Base-by-base conservation (phyloP, 768 basidiomycete species). In the Suillus ampliporus region DNA sequence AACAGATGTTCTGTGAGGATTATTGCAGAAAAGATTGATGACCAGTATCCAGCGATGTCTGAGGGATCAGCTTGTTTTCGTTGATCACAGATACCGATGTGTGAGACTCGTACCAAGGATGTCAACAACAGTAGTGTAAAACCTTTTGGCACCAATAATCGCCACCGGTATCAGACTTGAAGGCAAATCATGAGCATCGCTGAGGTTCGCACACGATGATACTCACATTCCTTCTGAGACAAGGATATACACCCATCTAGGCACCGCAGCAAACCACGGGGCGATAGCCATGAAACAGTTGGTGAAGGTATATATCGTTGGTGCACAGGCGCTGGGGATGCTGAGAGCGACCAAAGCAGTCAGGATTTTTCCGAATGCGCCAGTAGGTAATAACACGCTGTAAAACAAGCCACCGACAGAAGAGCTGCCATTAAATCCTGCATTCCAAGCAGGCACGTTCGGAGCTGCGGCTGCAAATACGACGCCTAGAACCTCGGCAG, bases 301-400 rank as follows among this genome's bases (percentile, higher is more conserved):
- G 21, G 79, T 77, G 67, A 81, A 83, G 14, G 82, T 81, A 69
- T 88, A 88, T 77, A 87, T 85, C 43, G 84, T 84, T 0, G 86
- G 86, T 2, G 84, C 84, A 43, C 83, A 82, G 53, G 86, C 86
- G 63, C 82, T 83, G 11, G 83, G 81, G 40, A 86, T 80, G 56
- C 78, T 82, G 57, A 88, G 73, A 26, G 86, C 84, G 50, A 86
- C 74, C 26, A 88, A 64, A 41, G 83, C 80, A 0, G 78, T 78
- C 35, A 85, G 74, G 72, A 84, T 79, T 67, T 79, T 78, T 54
- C 82, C 81, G 56, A 84, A 84, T 1, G 77, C 74, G 8, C 82
- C 81, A 0, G 79, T 67, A 3, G 80, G 79, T 0, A 67, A 58
- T 52, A 83, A 66, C 13, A 82, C 66, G 0, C 79, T 77, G 19